Percentiles rank a stretch among this genome's conserved stretches.
Conservation (phyloP, 2,329 filamentous ascomycete species). For the Orbilia ellipsospora region DNA sequence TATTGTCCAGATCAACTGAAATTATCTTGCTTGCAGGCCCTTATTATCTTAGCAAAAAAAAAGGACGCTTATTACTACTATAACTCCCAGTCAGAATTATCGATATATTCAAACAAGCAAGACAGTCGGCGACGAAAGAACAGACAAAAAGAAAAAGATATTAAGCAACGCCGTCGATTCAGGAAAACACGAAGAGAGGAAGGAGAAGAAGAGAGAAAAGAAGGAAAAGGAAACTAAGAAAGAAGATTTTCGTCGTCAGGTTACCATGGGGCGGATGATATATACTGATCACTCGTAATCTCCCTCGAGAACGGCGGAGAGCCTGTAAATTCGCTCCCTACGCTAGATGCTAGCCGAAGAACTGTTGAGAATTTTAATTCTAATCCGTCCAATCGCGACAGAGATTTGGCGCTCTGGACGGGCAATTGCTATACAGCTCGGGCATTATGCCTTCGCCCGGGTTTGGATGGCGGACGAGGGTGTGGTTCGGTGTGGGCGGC, state of each 20-base stretch:
- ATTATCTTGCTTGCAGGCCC: constrained; percentile 11
- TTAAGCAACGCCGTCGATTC: constrained; percentile 50
- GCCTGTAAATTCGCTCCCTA: constrained; percentile 41
- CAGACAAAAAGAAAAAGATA: constrained; percentile 36
- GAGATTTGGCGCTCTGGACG: constrained; percentile 51
- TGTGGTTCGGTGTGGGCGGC: constrained; percentile 43
- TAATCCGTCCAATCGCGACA: constrained; percentile 41
- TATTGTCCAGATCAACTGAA: constrained; percentile 48
- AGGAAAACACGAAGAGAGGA: constrained; percentile 40
- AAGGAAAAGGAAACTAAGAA: constrained; percentile 16
- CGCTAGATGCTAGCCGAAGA: constrained; percentile 40
- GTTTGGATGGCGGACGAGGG: constrained; percentile 40
- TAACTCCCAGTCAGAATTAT: constrained; percentile 49
- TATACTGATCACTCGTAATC: constrained; percentile 49
- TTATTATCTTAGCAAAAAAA: constrained; percentile 15
- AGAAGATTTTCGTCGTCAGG: constrained; percentile 31
- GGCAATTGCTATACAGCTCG: constrained; percentile 28
- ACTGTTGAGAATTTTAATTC: constrained; percentile 55
- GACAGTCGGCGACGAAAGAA: constrained; percentile 38
- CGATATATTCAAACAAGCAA: constrained; percentile 27
- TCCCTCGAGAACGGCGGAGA: constrained; percentile 35
- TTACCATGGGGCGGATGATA: constrained; percentile 49
- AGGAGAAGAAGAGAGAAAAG: constrained; percentile 8
- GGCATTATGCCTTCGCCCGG: constrained; percentile 50
- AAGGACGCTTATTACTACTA: constrained; percentile 1